Evolutionary conservation across 208 protist genomes (phyloP).

Genomic region (Leishmania turanica): DNA sequence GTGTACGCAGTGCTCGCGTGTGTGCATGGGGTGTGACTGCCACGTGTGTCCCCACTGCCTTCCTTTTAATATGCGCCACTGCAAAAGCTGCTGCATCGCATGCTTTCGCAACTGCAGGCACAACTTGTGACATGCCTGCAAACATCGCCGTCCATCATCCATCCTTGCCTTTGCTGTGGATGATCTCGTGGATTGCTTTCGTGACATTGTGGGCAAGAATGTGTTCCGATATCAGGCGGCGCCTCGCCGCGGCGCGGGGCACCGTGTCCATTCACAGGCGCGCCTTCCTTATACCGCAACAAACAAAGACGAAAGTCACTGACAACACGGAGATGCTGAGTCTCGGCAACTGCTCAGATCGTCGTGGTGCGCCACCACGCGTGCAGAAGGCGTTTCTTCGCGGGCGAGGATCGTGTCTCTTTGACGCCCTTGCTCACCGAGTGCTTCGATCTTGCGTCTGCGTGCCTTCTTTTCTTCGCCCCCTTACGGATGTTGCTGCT

Average conservation of each 20-base stretch:
- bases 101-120: slow-evolving; percentile 59
- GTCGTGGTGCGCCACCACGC: not conserved
- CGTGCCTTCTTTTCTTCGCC: not conserved
- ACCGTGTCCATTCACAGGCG: not conserved
- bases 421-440: not conserved
- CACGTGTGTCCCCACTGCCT: slow-evolving; percentile 67
- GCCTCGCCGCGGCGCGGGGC: not conserved
- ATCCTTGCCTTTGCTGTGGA: not conserved
- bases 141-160: not conserved
- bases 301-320: not conserved
- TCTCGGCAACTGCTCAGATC: not conserved
- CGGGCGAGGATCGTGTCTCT: not conserved
- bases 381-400: not conserved
- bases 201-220: not conserved
- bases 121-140: slow-evolving; percentile 38
- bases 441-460: not conserved
- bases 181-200: not conserved
- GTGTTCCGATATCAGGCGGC: not conserved
- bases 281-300: not conserved
- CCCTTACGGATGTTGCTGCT: not conserved
- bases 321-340: not conserved
- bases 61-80: slow-evolving; percentile 63
- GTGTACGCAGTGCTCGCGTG: slow-evolving; percentile 59
- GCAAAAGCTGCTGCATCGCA: slow-evolving; percentile 68
- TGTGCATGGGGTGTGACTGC: slow-evolving; percentile 71